Percentiles rank a stretch among this genome's conserved stretches.
Evolutionary conservation across 352 stramenopile species (phyloP).

Genomic region (Globisporangium uncinulatum): DNA sequence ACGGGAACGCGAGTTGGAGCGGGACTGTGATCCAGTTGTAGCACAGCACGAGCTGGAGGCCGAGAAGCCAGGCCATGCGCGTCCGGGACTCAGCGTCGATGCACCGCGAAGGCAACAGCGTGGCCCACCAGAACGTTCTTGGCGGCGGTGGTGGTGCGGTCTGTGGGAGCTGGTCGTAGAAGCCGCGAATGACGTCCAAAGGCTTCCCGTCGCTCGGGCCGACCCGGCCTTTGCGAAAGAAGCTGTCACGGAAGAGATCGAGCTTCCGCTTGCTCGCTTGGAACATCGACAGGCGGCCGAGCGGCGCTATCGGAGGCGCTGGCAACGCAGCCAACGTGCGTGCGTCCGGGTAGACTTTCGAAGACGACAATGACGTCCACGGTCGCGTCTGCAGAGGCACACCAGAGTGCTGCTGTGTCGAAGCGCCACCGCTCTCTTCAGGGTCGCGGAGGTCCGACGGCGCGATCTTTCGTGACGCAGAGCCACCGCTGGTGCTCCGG

Average conservation of each 20-base stretch:
- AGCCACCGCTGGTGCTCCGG: background rate
- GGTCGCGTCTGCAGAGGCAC: background rate
- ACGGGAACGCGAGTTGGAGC: slow-evolving; percentile 39
- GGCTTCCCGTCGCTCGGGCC: slow-evolving; percentile 17
- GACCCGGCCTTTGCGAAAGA: slow-evolving; percentile 24
- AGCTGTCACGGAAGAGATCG: slow-evolving; percentile 22
- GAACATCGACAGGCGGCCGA: slow-evolving; percentile 12
- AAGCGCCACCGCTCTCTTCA: background rate
- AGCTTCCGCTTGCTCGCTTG: slow-evolving; percentile 18
- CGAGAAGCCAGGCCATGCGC: slow-evolving; percentile 44
- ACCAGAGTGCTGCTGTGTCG: background rate
- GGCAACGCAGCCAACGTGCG: background rate
- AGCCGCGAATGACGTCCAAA: slow-evolving; percentile 44
- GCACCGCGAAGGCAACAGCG: slow-evolving; percentile 24
- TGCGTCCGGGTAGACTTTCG: background rate
- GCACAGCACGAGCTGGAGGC: slow-evolving; percentile 28
- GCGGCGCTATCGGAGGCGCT: background rate
- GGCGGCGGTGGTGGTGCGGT: slow-evolving; percentile 12
- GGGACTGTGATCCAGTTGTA: slow-evolving; percentile 56
- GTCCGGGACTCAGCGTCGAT: slow-evolving; percentile 31
- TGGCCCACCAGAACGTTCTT: slow-evolving; percentile 26
- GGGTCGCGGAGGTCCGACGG: background rate
- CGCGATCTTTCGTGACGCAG: background rate
- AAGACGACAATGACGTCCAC: background rate
- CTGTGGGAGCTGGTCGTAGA: slow-evolving; percentile 42